These are phyloP conservation scores for Kwoniella sp. DNA, from an alignment of 768 basidiomycete genomes.

Conservation along the genomic window DNA sequence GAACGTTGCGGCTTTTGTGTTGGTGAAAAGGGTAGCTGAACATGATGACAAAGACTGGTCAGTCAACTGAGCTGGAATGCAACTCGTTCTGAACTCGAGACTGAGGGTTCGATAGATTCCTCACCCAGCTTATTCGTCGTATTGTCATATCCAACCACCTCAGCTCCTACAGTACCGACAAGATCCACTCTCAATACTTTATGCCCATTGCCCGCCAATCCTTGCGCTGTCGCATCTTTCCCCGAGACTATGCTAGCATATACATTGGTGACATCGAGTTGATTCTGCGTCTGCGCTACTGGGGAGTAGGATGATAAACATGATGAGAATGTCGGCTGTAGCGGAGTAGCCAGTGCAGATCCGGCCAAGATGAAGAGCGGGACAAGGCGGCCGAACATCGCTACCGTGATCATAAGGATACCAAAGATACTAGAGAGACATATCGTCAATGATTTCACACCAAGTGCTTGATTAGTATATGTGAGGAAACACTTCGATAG, in stretches of 20 bases:
- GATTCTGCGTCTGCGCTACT: slow-evolving; percentile 20
- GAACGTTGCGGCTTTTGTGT: slow-evolving; percentile 77
- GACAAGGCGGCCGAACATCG: background rate
- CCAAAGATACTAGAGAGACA: too few relatives aligned
- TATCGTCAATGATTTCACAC: too few relatives aligned
- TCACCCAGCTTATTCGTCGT: slow-evolving; percentile 68
- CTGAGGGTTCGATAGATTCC: slow-evolving; percentile 55
- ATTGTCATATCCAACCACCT: slow-evolving; percentile 66
- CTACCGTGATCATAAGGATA: background rate
- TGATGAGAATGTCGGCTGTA: slow-evolving; percentile 41
- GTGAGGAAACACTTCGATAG: background rate
- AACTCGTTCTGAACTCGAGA: too few relatives aligned
- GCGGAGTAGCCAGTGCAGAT: slow-evolving; percentile 45
- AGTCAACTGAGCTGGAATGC: too few relatives aligned
- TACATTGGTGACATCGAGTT: slow-evolving; percentile 65
- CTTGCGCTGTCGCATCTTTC: slow-evolving; percentile 32
- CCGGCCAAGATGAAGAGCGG: slow-evolving; percentile 36
- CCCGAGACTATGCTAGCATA: slow-evolving; percentile 48
- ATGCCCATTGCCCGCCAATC: slow-evolving; percentile 41
- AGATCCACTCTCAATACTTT: slow-evolving; percentile 57
- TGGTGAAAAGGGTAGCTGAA: slow-evolving; percentile 81
- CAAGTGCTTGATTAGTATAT: too few relatives aligned
- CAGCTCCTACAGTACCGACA: slow-evolving; percentile 65
- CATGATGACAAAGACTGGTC: too few relatives aligned
- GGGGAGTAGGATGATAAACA: slow-evolving; percentile 35